These are phyloP conservation scores for Rhodotorula graminis DNA, from an alignment of 768 basidiomycete genomes.

Conservation along the genomic window DNA sequence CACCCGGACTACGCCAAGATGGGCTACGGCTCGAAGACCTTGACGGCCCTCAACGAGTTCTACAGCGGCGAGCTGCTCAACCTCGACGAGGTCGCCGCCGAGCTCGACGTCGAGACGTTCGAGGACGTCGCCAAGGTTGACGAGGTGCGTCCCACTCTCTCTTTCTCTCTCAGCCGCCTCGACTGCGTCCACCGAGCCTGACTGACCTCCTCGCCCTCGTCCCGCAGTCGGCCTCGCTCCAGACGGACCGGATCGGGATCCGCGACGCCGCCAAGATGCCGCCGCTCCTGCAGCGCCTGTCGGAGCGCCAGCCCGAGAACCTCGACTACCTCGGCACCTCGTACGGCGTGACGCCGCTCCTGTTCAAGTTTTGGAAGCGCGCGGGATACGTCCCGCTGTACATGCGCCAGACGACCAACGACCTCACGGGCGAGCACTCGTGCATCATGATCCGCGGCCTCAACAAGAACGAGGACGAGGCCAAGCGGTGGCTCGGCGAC, in stretches of 20 bases:
- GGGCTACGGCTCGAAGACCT: conserved; percentile 89
- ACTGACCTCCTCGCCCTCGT: no score
- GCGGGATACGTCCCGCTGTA: conserved; percentile 87
- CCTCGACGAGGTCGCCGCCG: conserved; percentile 62
- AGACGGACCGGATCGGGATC: conserved; percentile 69
- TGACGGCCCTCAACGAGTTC: conserved; percentile 80
- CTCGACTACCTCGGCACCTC: conserved; percentile 95
- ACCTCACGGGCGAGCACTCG: conserved; percentile 92
- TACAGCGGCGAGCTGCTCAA: conserved; percentile 90
- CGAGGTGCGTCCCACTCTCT: not conserved
- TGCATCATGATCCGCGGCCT: conserved; percentile 90
- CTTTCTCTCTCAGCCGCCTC: not conserved
- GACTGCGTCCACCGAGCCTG: no score
- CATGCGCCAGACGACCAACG: conserved; percentile 85
- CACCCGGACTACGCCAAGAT: conserved; percentile 98
- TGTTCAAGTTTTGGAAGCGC: conserved; percentile 94
- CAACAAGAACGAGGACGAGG: conserved; percentile 55
- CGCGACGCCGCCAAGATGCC: conserved; percentile 77
- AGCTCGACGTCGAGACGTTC: conserved; percentile 56
- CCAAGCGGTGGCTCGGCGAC: conserved; percentile 77
- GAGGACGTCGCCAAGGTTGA: conserved; percentile 52
- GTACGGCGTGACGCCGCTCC: conserved; percentile 81
- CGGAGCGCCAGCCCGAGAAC: conserved; percentile 80
- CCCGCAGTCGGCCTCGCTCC: conserved; percentile 51
- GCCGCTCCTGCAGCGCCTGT: conserved; percentile 80